Evolutionary conservation across 306 rosid species (phyloP), one percentile per base, ranked within the genome.

Genomic region (Lagenaria siceraria): DNA sequence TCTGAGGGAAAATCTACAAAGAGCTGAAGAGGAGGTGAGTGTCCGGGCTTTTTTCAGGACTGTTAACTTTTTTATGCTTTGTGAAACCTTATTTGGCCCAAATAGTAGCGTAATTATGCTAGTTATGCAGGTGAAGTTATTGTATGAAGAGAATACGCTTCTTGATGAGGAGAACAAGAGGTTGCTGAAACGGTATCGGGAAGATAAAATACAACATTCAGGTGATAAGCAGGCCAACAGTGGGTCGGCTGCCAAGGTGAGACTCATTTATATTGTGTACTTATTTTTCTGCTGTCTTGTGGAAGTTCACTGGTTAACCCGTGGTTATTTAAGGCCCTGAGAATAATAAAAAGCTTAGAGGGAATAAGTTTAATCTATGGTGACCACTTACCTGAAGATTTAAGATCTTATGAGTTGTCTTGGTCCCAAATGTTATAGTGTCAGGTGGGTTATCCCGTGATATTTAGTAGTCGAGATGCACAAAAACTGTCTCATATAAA

Each of bases 11-110:
- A 96, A 96, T 87, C 99, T 96, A 79, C 68, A 63, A 81, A 90
- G 81, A 78, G 99, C 99, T 43, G 98, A 96, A 85, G 98, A 88
- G 73, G 98, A 96, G 97, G 99, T 96, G 79, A 80, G 82, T 0
- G 0, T 22, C 25, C 29, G 51, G 53, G 35, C 53, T 22, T 54
- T 35, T 14, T 22, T 27, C 36, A 0, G 68, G 38, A 38, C 9
- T 38, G 21, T 38, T 54, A 5, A 3, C 7, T 1, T 33, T 15
- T 71, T 46, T 49, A 48, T 70, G 27, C 46, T 29, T 31, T 29
- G 19, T 19, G 42, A 42, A 61, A 2, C 75, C 11, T 38, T 48
- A 0, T 42, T 64, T 10, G 14, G 52, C 73, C 49, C 10, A 18
- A 18, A 18, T n/a, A 31, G 18, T 74, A 31, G 36, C 9, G 18